Evolutionary conservation across 768 basidiomycete species (phyloP), one percentile per base, ranked within the genome.

Genomic region (Hygrocybe coccinea): DNA sequence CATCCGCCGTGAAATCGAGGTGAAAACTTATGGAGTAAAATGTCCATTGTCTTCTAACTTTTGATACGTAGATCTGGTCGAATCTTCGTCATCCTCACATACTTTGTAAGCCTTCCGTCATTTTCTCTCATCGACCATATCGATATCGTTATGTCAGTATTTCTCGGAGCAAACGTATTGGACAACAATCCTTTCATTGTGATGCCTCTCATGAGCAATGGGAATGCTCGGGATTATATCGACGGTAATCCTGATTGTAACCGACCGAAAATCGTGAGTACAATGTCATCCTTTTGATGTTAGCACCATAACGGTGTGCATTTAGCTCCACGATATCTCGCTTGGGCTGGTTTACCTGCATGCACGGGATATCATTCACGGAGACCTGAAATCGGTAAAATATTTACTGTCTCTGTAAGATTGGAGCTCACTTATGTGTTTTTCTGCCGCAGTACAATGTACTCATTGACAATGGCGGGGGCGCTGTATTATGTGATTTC

Each of bases 141-240:
- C 19, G 11, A 15, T 5, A 6, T 8, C 25, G 37, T 7, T 51
- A 8, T 12, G 6, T 37, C 9, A 51, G 50, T 35, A 38, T 51
- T 51, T 24, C 24, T 51, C 11, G 50, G 50, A 9, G 50, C 50
- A 6, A 51, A 51, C 25, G 50, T 51, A 7, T 24, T 51, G 15
- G 50, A 51, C 21, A 34, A 51, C 19, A 51, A 56, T 29, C 67
- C 67, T 8, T 68, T 68, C 52, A 64, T 68, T 24, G 76, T 79
- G 52, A 74, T 72, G 38, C 76, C 78, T 3, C 77, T 73, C 74
- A 76, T 78, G 73, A 67, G 71, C 21, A 70, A 77, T 52, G 73
- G 75, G 10, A 74, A 74, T 17, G 69, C 70, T 2, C 60, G 74
- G 15, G 56, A 59, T 0, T 79, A 76, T 62, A 55, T 77, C 15